Evolutionary conservation across 441 rosid genomes (phyloP), one percentile per base, ranked within the genome.

Genomic region (Jatropha podagrica): DNA sequence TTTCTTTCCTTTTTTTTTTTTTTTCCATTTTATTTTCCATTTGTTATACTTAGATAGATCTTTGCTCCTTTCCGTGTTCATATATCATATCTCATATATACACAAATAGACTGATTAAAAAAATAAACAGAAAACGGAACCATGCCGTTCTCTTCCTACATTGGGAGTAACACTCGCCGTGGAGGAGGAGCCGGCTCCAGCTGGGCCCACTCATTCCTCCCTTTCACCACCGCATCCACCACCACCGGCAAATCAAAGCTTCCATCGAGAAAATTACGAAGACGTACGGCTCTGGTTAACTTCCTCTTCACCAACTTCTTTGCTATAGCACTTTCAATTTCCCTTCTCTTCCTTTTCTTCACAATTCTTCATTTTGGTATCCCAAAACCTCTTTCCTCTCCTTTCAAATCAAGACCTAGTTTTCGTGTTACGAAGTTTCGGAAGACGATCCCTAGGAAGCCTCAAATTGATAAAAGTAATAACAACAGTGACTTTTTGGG

Each of bases 71-170:
- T 42, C 32, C 32, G 32, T 32, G 32, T 42, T 42, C 46, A 5
- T 12, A 13, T 48, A 4, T 48, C 15, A 32, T 48, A 3, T 12
- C 15, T 0, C 52, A 12, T 32, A 48, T 48, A 48, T 48, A 15
- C 52, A 10, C 11, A 48, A 48, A 48, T 5, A 15, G 20, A 17
- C 20, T 18, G n/a, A 54, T 5, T 54, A 17, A 54, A 54, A 11
- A 17, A 52, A 52, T 54, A 18, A 20, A 58, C 61, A 9, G 11
- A 20, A 58, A 58, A 7, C 48, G 7, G 3, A 71, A 20, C 44
- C n/a, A 92, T 92, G 98, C 90, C 97, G 56, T 68, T 91, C 78
- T 91, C 95, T 84, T 88, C 95, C 61, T 88, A 91, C 78, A 78
- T 93, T 12, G 77, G 83, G 61, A 72, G 91, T 80, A 86, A 86